Conservation (phyloP, 139 green algal genomes). For the Pleodorina starrii region DNA sequence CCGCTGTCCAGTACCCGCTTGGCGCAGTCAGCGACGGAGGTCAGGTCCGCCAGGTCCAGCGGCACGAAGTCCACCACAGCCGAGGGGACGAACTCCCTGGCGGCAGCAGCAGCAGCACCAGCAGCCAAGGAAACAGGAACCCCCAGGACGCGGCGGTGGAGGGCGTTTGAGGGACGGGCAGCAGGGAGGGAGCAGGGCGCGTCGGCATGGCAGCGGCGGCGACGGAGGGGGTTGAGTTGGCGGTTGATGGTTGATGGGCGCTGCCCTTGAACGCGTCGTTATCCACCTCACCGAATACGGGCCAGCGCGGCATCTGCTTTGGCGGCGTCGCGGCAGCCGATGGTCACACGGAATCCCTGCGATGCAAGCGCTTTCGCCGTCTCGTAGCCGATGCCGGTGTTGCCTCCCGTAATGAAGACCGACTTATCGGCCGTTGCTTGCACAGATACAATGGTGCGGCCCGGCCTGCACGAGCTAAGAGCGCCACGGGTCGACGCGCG, state of each 20-base stretch:
- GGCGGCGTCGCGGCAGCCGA: conserved; percentile 72
- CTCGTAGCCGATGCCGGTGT: conserved; percentile 83
- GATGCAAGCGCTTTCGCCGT: conserved; percentile 73
- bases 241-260: too few species aligned
- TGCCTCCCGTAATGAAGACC: conserved; percentile 50
- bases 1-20: conserved; percentile 65
- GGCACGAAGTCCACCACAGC: conserved; percentile 57
- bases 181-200: too few species aligned
- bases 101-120: too few species aligned
- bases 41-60: conserved; percentile 80
- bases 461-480: too few species aligned
- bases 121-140: too few species aligned
- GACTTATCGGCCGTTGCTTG: not conserved
- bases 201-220: too few species aligned
- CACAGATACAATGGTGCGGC: not conserved
- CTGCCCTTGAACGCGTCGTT: too few species aligned
- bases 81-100: conserved; percentile 59
- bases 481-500: too few species aligned
- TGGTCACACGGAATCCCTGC: conserved; percentile 73
- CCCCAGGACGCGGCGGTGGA: too few species aligned
- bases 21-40: conserved; percentile 68
- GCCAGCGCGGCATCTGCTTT: conserved; percentile 66
- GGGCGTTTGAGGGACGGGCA: too few species aligned
- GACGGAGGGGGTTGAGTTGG: too few species aligned
- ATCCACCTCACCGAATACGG: conserved; percentile 64